phyloP scores from a whole-genome alignment of 1,284 basidiomycete genomes.

The Tetrapyrgos nigripes region DNA sequence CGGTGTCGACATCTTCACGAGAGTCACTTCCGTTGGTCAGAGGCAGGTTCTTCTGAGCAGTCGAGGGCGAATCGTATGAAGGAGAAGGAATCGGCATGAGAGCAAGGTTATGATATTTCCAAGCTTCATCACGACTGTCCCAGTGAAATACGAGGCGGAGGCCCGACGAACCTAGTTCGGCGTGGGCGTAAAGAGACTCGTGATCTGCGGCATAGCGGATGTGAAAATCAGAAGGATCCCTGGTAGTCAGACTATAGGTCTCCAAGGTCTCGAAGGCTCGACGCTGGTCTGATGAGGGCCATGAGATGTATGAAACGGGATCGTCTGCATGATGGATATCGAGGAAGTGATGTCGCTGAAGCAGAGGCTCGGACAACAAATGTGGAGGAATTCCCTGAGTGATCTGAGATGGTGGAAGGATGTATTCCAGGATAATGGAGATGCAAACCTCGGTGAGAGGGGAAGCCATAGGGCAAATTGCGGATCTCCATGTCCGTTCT shows the following conservation, averaged over 20 bases:
- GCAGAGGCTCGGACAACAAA: conserved; percentile 63
- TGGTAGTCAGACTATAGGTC: conserved; percentile 39
- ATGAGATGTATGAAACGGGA: conserved; percentile 65
- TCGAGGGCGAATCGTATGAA: conserved; percentile 38
- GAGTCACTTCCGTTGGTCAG: conserved; percentile 26
- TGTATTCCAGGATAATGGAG: conserved; percentile 60
- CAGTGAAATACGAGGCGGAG: conserved; percentile 73
- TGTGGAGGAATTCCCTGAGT: conserved; percentile 59
- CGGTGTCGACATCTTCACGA: conserved; percentile 30
- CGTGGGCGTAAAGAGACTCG: conserved; percentile 67
- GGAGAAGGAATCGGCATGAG: conserved; percentile 76
- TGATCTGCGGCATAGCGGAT: conserved; percentile 65
- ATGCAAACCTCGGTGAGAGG: conserved; percentile 47
- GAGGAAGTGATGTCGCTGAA: conserved; percentile 73
- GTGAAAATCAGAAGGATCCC: conserved; percentile 29
- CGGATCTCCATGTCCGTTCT: background rate
- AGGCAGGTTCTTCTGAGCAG: conserved; percentile 2
- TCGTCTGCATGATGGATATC: conserved; percentile 49
- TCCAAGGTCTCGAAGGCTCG: conserved; percentile 54
- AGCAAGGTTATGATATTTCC: conserved; percentile 74
- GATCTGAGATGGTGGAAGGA: conserved; percentile 58
- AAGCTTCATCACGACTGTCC: conserved; percentile 57
- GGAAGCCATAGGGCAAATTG: conserved; percentile 22
- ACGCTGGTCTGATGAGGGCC: conserved; percentile 59
- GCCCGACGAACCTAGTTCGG: conserved; percentile 50